phyloP scores from a whole-genome alignment of 495 filamentous ascomycete species.

The Jackrogersella multiformis region DNA sequence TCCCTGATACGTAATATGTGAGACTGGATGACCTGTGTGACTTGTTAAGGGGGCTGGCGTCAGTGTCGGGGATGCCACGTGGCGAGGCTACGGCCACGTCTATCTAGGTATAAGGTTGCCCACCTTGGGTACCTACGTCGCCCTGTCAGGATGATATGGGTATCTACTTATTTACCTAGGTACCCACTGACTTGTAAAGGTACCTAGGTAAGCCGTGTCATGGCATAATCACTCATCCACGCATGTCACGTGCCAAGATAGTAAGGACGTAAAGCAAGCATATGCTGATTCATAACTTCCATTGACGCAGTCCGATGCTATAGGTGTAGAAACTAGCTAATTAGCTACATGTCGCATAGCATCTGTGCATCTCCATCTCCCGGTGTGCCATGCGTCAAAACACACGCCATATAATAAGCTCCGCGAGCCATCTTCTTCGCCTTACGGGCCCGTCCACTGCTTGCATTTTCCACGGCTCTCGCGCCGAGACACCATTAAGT shows the following conservation, averaged over 20 bases:
- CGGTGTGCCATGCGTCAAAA: background rate
- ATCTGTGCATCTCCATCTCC: background rate
- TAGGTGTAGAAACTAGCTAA: slow-evolving; percentile 2
- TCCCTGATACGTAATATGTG: background rate
- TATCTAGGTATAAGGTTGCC: too few relatives aligned
- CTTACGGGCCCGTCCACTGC: background rate
- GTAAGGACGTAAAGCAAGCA: background rate
- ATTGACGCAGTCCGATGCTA: slow-evolving; percentile 13
- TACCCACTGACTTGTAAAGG: background rate
- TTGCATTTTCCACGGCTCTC: background rate
- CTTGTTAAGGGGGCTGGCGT: background rate
- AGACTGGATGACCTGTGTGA: slow-evolving; percentile 7
- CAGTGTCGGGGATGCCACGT: slow-evolving; percentile 26
- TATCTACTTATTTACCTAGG: too few relatives aligned
- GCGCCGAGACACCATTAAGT: background rate
- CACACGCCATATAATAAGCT: background rate
- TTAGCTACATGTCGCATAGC: slow-evolving; percentile 2
- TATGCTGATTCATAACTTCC: slow-evolving; percentile 19
- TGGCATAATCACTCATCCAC: background rate
- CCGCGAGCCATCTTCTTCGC: background rate
- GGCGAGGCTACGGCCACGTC: slow-evolving; percentile 31
- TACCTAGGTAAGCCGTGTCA: background rate
- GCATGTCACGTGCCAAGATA: slow-evolving; percentile 28
- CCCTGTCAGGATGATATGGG: too few relatives aligned
- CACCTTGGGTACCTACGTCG: background rate